Base-by-base conservation (phyloP, 2,329 filamentous ascomycete genomes). In the Trichoderma afroharzianum region DNA sequence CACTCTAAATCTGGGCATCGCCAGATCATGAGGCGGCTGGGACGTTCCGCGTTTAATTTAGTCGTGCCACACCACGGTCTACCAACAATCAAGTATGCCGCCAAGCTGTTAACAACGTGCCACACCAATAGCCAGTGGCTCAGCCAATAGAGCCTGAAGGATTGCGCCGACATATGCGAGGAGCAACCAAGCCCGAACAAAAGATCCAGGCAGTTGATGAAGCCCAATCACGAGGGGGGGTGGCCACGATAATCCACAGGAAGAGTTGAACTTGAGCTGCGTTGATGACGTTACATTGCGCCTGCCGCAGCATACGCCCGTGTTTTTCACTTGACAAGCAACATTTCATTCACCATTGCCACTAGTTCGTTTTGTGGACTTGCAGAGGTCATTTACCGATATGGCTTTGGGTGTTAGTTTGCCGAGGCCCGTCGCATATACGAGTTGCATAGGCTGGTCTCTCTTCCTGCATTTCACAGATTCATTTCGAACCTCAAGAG, bases 21-120 rank as follows among this genome's bases (percentile, higher is more conserved):
- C 66, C 36, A 68, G 55, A 59, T 68, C 66, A 68, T 61, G 66
- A 59, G 66, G 66, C 66, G 55, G 55, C 66, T 50, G 66, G 66
- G 36, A 61, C 55, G 55, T 62, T 62, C 57, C 66, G 55, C 59
- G 55, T 69, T 39, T 53, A 36, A 28, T 28, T 28, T 18, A 32
- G 36, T 33, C 21, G 55, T 33, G 53, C 39, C 66, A 59, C 64
- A 68, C 55, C 64, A 43, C 32, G 26, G 8, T 50, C 62, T 33
- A 59, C 24, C 32, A 15, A 30, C 63, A 39, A 58, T 26, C 18
- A 39, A 28, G 50, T 3, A 12, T 47, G 55, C 55, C 55, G 39
- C 36, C 28, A 33, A 18, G 50, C 11, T 21, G 26, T 47, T 43
- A 32, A 62, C 32, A 69, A 69, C 26, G 66, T 69, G 66, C 66